These are phyloP conservation scores for Vitis riparia DNA, from an alignment of 164 flowering plant species.

Conservation along the genomic window DNA sequence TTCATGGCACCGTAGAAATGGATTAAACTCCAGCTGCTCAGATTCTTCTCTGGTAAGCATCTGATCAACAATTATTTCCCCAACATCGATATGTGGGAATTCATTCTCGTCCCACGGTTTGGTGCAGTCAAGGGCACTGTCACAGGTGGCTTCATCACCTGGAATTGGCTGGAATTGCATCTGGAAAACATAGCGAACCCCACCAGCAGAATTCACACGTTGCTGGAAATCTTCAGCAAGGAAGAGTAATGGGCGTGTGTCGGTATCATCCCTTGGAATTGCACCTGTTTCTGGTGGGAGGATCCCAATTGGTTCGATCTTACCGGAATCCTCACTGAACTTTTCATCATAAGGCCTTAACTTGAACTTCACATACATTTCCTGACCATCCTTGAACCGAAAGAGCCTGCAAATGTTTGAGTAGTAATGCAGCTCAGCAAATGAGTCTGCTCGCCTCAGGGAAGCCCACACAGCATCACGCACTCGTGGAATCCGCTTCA, in stretches of 20 bases:
- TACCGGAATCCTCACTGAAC: constrained; percentile 60
- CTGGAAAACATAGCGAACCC: constrained; percentile 66
- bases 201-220: constrained; percentile 46
- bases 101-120: constrained; percentile 65
- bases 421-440: constrained; percentile 63
- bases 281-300: constrained; percentile 90
- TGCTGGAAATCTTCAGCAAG: constrained; percentile 63
- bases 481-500: constrained; percentile 58
- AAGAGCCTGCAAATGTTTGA: constrained; percentile 65
- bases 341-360: constrained; percentile 52
- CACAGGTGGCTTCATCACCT: constrained; percentile 34
- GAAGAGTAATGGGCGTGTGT: constrained; percentile 63
- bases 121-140: constrained; percentile 68
- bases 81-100: constrained; percentile 58
- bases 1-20: constrained; percentile 54
- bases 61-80: constrained; percentile 49
- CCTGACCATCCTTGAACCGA: constrained; percentile 53
- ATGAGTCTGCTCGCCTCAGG: constrained; percentile 54
- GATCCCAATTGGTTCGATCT: constrained; percentile 64
- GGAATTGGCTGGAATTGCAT: constrained; percentile 60
- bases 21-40: constrained; percentile 64
- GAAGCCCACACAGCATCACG: constrained; percentile 81
- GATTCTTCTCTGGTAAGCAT: constrained; percentile 53
- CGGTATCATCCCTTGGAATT: constrained; percentile 55
- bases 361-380: constrained; percentile 72